Base-by-base conservation (phyloP, 192 early-diverging fungal genomes). In the Phlyctochytrium planicorne region DNA sequence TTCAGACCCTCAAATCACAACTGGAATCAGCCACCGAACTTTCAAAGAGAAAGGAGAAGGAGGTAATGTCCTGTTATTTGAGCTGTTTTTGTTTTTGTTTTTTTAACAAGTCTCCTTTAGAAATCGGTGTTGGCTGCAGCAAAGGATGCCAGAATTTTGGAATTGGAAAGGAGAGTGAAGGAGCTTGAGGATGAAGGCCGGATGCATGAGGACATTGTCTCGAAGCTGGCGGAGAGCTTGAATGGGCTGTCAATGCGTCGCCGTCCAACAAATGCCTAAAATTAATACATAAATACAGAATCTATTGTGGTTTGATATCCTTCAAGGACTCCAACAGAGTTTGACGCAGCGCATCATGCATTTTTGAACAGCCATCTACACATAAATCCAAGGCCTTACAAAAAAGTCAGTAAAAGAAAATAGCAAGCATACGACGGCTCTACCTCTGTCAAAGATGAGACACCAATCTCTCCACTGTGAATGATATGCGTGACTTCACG, bases 401-500 rank as follows among this genome's bases (percentile, higher is more conserved):
- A 10, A 50, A 30, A n/a, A 60, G 47, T n/a, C 60, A 34, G 33
- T 32, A 35, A 35, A 30, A 0, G 24, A 12, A 25, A 33, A 66
- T 27, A 68, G 34, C 30, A 65, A 17, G 31, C 62, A 14, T 14
- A 70, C 17, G 16, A 14, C n/a, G 3, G 1, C 55, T 57, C 71
- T 67, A 89, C 90, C 72, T 87, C 70, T 4, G 78, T 80, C 16
- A 82, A 77, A 20, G 70, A 62, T 3, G 76, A 66, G 23, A 68
- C 64, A 4, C 79, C 80, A 0, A 83, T 79, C 57, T 91, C 80
- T 31, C 92, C 92, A 25, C 76, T 79, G 65, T 91, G 89, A 35
- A 94, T 63, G 17, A 93, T 76, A 71, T 91, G 91, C 17, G 91
- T 91, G 27, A 93, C 82, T 65, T 91, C 81, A 56, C 91, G 90